phyloP scores from a whole-genome alignment of 257 asterid genomes.

The Plantago ovata region DNA sequence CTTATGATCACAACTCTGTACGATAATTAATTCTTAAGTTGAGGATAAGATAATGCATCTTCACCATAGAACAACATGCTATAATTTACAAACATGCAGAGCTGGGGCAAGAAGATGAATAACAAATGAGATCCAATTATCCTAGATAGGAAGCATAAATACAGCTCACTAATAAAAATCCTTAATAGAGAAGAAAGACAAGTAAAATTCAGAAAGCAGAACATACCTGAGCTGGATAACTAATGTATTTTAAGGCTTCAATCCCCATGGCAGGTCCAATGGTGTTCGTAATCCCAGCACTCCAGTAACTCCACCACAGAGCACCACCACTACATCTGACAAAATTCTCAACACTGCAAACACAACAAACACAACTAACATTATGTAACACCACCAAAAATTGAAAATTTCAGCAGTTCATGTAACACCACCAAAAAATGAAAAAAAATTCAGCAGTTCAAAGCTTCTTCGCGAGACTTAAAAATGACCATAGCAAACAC shows the following conservation, averaged over 20 bases:
- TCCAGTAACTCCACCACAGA: constrained; percentile 99
- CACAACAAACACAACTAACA: constrained; percentile 2
- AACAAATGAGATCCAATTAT: no score
- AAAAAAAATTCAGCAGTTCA: not conserved
- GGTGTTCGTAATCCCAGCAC: constrained; percentile 94
- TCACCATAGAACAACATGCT: no score
- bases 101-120: no score
- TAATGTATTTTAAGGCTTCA: constrained; percentile 89
- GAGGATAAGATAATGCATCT: no score
- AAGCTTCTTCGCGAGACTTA: constrained; percentile 31
- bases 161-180: no score
- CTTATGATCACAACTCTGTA: no score
- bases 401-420: no score
- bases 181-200: no score
- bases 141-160: no score
- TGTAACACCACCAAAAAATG: not conserved
- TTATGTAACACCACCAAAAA: no score
- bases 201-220: not conserved
- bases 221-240: constrained; percentile 93
- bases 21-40: no score
- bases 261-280: constrained; percentile 99
- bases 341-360: constrained; percentile 75
- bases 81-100: no score
- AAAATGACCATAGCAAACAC: constrained; percentile 84
- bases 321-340: constrained; percentile 73